Base-by-base conservation (phyloP, 2,329 filamentous ascomycete species). In the Orbilia oligospora region DNA sequence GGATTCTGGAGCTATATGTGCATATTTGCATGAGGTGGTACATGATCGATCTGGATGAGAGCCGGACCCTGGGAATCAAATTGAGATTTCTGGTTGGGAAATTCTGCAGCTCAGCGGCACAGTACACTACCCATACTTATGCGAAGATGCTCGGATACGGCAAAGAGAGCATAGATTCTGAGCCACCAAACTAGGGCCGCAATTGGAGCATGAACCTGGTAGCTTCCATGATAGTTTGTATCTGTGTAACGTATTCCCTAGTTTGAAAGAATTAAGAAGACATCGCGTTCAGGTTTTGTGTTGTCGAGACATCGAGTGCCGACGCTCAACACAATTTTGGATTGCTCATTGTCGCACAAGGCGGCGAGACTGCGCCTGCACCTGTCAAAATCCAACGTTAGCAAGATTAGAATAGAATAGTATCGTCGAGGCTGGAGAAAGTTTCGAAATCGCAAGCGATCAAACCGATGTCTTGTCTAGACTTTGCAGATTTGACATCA, bases 391-490 rank as follows among this genome's bases (percentile, higher is more conserved):
- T 30, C 27, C 36, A 38, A 38, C 36, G 10, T 38, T 9, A 10
- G 36, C 10, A 14, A 10, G 12, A 38, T 14, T 14, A 2, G 36
- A 5, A 38, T 9, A 10, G 12, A 38, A 2, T 14, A 2, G 36
- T 10, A 38, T 9, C 36, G 12, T 41, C 38, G 38, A 41, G 16
- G 3, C 12, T 41, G 38, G 16, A 41, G 38, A 41, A 41, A 41
- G 12, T 38, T 38, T 14, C 36, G 12, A 9, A 14, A 14, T 14
- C 38, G n/a, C 38, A n/a, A 41, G 16, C 16, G 38, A 41, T 41
- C 38, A 46, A 27, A 41, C 5, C 49, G 27, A 68, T 68, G 64
- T 53, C 49, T 55, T 55, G 48, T 30, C n/a, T 55, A 46, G 33
- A 8, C 49, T 44, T 58, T 30, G 27, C 27, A 30, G 27, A 3